phyloP scores from a whole-genome alignment of 2,329 filamentous ascomycete species.

The Plenodomus biglobosus region DNA sequence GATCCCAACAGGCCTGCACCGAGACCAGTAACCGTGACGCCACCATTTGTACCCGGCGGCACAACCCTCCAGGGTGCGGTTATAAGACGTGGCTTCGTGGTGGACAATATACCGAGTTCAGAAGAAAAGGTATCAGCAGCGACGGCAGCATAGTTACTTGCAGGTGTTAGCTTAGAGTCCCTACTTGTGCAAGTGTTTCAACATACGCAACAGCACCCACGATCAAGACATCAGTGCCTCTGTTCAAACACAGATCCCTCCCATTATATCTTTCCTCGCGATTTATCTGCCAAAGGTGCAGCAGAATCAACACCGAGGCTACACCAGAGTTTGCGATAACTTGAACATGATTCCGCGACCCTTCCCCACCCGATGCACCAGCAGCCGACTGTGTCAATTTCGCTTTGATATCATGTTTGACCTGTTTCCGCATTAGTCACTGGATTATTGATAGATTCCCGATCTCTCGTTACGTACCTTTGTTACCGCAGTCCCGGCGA shows the following conservation, averaged over 20 bases:
- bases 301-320: slow-evolving; percentile 65
- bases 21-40: slow-evolving; percentile 76
- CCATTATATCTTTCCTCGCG: slow-evolving; percentile 36
- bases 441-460: not conserved
- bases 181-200: not conserved
- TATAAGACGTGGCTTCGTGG: slow-evolving; percentile 75
- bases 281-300: slow-evolving; percentile 52
- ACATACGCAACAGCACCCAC: slow-evolving; percentile 53
- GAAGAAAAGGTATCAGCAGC: slow-evolving; percentile 93
- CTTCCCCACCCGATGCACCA: slow-evolving; percentile 75
- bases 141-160: slow-evolving; percentile 84
- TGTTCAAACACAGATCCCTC: slow-evolving; percentile 45
- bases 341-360: slow-evolving; percentile 80
- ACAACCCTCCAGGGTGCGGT: slow-evolving; percentile 79
- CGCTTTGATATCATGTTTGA: slow-evolving; percentile 86
- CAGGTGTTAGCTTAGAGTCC: slow-evolving; percentile 43
- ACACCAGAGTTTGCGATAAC: slow-evolving; percentile 86
- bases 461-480: slow-evolving; percentile 58
- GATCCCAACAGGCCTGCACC: slow-evolving; percentile 73
- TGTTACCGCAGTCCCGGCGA: slow-evolving; percentile 79
- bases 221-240: slow-evolving; percentile 45
- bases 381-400: slow-evolving; percentile 75
- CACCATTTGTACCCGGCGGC: slow-evolving; percentile 90
- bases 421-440: slow-evolving; percentile 48
- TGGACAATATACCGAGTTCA: slow-evolving; percentile 88